Conservation (phyloP, 257 asterid species). For the Capsicum rhomboideum region DNA sequence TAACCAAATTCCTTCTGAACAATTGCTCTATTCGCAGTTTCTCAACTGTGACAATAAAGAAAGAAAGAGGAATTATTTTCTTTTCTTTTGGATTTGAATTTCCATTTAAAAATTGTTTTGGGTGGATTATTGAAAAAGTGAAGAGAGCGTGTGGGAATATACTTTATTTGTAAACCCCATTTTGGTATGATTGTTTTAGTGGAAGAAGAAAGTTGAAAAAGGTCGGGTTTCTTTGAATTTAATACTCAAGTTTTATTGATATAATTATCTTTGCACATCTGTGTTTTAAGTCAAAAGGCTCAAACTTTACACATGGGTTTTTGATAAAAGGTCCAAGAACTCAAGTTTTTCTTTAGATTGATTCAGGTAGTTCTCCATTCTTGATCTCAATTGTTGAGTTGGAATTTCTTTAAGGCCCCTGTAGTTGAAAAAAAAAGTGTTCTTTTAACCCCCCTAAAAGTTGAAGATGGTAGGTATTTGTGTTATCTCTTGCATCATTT, state of each 20-base stretch:
- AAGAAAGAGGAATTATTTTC: background rate
- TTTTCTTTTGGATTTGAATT: background rate
- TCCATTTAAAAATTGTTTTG: background rate
- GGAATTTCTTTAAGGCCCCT: background rate
- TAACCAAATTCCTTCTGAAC: background rate
- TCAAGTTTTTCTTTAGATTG: background rate
- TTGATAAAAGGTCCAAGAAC: background rate
- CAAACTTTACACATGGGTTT: constrained; percentile 12
- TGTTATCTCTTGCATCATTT: background rate
- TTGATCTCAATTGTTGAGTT: background rate
- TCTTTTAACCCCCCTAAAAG: background rate
- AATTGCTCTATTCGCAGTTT: too few species aligned
- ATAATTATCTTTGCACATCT: constrained; percentile 20
- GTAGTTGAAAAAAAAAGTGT: background rate
- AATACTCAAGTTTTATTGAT: background rate
- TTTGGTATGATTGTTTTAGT: background rate
- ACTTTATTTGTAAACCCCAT: constrained; percentile 3
- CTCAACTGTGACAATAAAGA: background rate
- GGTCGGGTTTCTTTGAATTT: background rate
- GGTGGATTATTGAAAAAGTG: constrained; percentile 1
- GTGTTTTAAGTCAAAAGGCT: constrained; percentile 28
- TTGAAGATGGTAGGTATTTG: background rate
- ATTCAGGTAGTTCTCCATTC: background rate
- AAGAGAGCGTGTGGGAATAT: background rate
- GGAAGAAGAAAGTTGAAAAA: background rate